phyloP scores from a whole-genome alignment of 2,329 filamentous ascomycete species.

The Xylariaceae sp. region DNA sequence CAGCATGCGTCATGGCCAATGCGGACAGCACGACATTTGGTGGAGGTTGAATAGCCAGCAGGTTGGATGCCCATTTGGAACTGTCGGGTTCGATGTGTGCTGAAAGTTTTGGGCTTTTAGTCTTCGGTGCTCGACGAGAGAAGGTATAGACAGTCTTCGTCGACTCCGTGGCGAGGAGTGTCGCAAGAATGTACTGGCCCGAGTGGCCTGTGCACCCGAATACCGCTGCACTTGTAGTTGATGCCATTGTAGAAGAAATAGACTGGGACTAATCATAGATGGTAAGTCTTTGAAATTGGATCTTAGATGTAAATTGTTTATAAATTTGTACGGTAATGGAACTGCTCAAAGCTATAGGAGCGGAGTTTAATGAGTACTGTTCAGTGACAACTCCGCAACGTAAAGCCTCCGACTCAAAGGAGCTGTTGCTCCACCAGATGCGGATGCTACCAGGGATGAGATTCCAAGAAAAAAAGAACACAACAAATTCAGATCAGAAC shows the following conservation, averaged over 20 bases:
- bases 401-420: no score
- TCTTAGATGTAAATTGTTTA: no score
- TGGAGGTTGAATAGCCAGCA: neutral
- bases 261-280: neutral
- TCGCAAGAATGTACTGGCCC: conserved; percentile 5
- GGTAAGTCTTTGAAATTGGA: no score
- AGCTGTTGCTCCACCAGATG: no score
- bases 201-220: conserved; percentile 8
- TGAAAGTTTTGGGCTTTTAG: neutral
- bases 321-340: no score
- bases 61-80: neutral
- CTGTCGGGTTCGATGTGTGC: neutral
- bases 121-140: neutral
- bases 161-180: neutral
- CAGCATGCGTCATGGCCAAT: neutral
- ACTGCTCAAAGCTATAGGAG: no score
- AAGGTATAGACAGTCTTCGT: neutral
- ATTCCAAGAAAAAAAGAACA: no score
- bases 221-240: neutral
- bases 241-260: neutral
- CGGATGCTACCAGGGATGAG: no score
- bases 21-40: neutral
- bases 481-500: no score
- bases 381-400: neutral
- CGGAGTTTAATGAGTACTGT: neutral